A percentile compares a stretch with the other conserved stretches of the same genome.
These are phyloP conservation scores for Tuber melanosporum DNA, from an alignment of 495 filamentous ascomycete species.

Conservation along the genomic window DNA sequence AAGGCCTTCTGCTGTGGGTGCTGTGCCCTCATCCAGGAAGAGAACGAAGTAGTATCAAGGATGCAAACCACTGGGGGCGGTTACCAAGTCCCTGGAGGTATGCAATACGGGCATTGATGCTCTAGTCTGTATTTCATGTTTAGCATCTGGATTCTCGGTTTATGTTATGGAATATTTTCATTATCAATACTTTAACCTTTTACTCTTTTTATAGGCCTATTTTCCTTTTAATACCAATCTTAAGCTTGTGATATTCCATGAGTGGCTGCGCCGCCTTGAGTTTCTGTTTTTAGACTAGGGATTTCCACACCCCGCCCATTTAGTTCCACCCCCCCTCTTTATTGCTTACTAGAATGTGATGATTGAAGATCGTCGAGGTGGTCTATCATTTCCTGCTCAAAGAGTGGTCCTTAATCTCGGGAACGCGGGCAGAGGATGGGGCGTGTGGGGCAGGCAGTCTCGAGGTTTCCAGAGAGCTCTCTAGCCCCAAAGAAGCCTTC, in stretches of 20 bases:
- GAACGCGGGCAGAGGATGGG: not conserved
- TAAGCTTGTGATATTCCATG: not conserved
- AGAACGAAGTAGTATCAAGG: slow-evolving; percentile 27
- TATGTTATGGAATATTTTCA: not conserved
- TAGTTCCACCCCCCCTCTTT: not conserved
- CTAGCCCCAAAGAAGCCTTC: not conserved
- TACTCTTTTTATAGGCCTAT: not conserved
- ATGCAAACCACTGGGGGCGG: slow-evolving; percentile 6
- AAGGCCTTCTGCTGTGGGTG: slow-evolving; percentile 45
- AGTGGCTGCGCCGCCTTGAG: not conserved
- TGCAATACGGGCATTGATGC: slow-evolving; percentile 17
- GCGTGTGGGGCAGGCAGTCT: not conserved
- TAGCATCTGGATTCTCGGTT: not conserved
- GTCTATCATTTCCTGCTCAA: not conserved
- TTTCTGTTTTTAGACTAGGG: not conserved
- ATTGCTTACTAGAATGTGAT: not conserved
- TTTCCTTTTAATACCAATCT: not conserved
- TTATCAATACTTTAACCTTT: not conserved
- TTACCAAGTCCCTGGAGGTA: slow-evolving; percentile 19
- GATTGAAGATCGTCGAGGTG: not conserved
- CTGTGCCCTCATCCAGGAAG: slow-evolving; percentile 41
- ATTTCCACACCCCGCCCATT: not conserved
- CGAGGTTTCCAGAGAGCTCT: not conserved
- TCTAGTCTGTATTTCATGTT: not conserved
- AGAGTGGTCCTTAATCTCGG: not conserved